Percentiles rank a stretch among this genome's conserved stretches.
Evolutionary conservation across 306 rosid genomes (phyloP).

Genomic region (Geum urbanum): DNA sequence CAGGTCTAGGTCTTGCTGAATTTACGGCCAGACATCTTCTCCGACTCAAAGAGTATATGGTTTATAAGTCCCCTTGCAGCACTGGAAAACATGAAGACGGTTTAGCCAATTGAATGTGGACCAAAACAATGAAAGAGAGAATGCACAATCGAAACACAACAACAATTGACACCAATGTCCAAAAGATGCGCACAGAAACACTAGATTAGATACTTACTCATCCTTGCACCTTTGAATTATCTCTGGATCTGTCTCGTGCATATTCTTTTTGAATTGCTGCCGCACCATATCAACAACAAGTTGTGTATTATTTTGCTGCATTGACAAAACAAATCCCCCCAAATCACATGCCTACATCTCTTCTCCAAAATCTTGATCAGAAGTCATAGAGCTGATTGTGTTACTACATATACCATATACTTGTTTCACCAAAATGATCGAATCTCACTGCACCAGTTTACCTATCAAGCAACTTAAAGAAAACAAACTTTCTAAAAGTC

Average conservation of each 20-base stretch:
- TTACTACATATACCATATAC: not conserved
- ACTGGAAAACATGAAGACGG: constrained; percentile 36
- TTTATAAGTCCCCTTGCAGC: constrained; percentile 96
- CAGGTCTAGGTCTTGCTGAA: constrained; percentile 46
- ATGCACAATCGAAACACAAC: not conserved
- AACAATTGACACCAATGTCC: not conserved
- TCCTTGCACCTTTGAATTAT: constrained; percentile 82
- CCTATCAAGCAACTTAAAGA: not conserved
- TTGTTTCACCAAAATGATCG: not conserved
- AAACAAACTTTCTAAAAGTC: not conserved
- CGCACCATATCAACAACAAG: constrained; percentile 76
- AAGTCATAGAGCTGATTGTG: not conserved
- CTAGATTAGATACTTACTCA: constrained; percentile 48
- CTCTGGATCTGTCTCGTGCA: constrained; percentile 80
- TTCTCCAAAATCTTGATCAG: not conserved
- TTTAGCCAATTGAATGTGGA: not conserved
- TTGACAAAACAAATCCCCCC: not conserved
- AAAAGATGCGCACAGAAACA: constrained; percentile 9
- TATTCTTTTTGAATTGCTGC: constrained; percentile 67
- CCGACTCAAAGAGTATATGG: constrained; percentile 72
- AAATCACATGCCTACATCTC: not conserved
- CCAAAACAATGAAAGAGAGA: not conserved
- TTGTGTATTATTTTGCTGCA: constrained; percentile 73
- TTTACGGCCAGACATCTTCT: constrained; percentile 70
- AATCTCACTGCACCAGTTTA: not conserved